Evolutionary conservation across 1,284 basidiomycete genomes (phyloP).

Genomic region (Cystobasidiaceae sp.): DNA sequence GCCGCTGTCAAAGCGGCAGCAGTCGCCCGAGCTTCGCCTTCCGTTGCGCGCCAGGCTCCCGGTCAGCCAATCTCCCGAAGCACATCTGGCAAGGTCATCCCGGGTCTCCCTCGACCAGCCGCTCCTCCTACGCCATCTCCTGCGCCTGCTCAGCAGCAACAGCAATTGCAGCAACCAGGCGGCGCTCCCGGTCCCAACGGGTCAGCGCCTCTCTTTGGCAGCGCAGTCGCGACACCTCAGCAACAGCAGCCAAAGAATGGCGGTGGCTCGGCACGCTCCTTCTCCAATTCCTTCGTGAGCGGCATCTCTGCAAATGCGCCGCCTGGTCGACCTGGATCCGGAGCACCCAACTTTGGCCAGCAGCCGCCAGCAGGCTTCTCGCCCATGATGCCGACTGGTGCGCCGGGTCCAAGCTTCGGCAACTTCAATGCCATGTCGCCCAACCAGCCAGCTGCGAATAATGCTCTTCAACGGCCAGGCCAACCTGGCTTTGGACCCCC

Average conservation of each 20-base stretch:
- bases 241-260: constrained; percentile 3
- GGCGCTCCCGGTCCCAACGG: not conserved
- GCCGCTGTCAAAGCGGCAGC: constrained; percentile 34
- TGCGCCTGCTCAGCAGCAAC: not conserved
- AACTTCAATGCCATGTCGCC: constrained; percentile 15
- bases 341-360: constrained; percentile 16
- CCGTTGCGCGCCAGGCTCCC: constrained; percentile 10
- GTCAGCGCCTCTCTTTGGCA: not conserved
- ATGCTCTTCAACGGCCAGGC: constrained; percentile 9
- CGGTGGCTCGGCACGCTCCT: not conserved
- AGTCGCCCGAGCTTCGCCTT: constrained; percentile 16
- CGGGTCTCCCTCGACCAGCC: constrained; percentile 36
- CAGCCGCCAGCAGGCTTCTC: constrained; percentile 9
- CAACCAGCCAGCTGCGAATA: not conserved
- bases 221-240: not conserved
- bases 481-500: not conserved
- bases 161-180: not conserved
- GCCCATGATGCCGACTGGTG: not conserved
- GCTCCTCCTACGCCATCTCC: constrained; percentile 19
- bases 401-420: constrained; percentile 4
- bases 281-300: constrained; percentile 12
- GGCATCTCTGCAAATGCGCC: constrained; percentile 12
- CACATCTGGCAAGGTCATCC: constrained; percentile 34
- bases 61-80: constrained; percentile 23
- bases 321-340: constrained; percentile 12